Percentiles rank a stretch among this genome's conserved stretches.
phyloP scores from a whole-genome alignment of 2,329 filamentous ascomycete species.

The Ascochyta koolunga region DNA sequence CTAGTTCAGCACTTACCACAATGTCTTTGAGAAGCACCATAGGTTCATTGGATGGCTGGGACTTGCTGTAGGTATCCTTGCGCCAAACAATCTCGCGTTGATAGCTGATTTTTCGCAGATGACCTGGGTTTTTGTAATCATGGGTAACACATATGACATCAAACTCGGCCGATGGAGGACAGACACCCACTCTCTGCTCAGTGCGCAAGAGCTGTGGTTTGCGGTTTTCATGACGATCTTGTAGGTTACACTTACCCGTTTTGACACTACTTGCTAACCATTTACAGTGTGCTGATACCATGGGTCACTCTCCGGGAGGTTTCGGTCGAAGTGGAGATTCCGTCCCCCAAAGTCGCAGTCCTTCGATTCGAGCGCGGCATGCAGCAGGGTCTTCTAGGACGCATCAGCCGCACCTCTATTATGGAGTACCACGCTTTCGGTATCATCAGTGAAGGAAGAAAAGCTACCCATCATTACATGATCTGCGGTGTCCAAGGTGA shows the following conservation, averaged over 20 bases:
- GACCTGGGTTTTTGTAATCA: conserved; percentile 45
- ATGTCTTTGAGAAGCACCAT: conserved; percentile 46
- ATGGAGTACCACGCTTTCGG: conserved; percentile 49
- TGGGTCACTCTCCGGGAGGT: conserved; percentile 47
- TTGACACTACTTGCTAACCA: conserved; percentile 10
- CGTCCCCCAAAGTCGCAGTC: conserved; percentile 44
- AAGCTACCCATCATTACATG: conserved; percentile 42
- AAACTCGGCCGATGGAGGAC: conserved; percentile 40
- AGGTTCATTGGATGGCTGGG: conserved; percentile 46
- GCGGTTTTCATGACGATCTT: conserved; percentile 46
- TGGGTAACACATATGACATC: conserved; percentile 44
- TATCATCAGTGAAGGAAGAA: conserved; percentile 44
- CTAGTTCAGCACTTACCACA: conserved; percentile 39
- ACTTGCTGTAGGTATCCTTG: conserved; percentile 34
- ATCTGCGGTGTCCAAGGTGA: conserved; percentile 48
- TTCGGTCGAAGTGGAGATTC: conserved; percentile 42
- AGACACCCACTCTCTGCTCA: conserved; percentile 36
- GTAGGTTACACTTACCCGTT: conserved; percentile 19
- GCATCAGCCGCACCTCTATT: conserved; percentile 45
- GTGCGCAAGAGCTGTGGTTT: conserved; percentile 44
- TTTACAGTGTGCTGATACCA: conserved; percentile 37
- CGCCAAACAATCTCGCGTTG: neutral
- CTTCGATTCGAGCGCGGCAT: conserved; percentile 44
- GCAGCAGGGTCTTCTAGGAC: conserved; percentile 44
- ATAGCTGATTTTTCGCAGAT: conserved; percentile 28